These are phyloP conservation scores for Penicillium soppii DNA, from an alignment of 495 filamentous ascomycete species.

Conservation along the genomic window DNA sequence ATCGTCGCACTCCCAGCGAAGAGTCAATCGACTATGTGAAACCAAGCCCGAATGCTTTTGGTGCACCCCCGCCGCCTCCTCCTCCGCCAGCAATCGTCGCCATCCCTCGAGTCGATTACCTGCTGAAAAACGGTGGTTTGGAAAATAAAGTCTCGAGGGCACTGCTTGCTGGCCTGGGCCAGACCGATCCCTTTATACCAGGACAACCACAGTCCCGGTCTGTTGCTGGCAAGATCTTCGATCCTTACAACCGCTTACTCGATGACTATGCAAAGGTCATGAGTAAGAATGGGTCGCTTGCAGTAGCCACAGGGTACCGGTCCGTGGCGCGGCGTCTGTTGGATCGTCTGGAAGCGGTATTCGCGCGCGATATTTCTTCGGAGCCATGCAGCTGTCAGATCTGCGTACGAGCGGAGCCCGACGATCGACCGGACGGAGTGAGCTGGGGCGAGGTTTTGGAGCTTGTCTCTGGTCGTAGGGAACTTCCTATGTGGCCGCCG, in stretches of 20 bases:
- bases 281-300: conserved; percentile 78
- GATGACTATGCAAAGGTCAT: conserved; percentile 85
- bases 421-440: conserved; percentile 63
- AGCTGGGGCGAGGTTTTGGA: conserved; percentile 97
- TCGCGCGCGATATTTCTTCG: conserved; percentile 83
- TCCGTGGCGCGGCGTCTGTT: conserved; percentile 89
- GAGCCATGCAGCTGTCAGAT: conserved; percentile 78
- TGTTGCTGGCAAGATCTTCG: conserved; percentile 66
- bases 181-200: conserved; percentile 43
- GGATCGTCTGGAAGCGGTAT: conserved; percentile 91
- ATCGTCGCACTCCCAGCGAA: conserved; percentile 36
- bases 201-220: conserved; percentile 31
- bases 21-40: conserved; percentile 40
- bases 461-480: conserved; percentile 80
- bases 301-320: conserved; percentile 92
- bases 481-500: conserved; percentile 84
- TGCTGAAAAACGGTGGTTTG: conserved; percentile 83
- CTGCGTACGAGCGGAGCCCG: conserved; percentile 61
- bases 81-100: conserved; percentile 69
- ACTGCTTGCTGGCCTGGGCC: conserved; percentile 52
- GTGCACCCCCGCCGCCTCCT: conserved; percentile 73
- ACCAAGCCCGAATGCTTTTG: conserved; percentile 33
- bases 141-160: conserved; percentile 61
- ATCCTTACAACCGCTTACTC: conserved; percentile 73
- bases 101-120: conserved; percentile 82